Evolutionary conservation across 169 alveolate species (phyloP).

Genomic region (Miamiensis avidus): DNA sequence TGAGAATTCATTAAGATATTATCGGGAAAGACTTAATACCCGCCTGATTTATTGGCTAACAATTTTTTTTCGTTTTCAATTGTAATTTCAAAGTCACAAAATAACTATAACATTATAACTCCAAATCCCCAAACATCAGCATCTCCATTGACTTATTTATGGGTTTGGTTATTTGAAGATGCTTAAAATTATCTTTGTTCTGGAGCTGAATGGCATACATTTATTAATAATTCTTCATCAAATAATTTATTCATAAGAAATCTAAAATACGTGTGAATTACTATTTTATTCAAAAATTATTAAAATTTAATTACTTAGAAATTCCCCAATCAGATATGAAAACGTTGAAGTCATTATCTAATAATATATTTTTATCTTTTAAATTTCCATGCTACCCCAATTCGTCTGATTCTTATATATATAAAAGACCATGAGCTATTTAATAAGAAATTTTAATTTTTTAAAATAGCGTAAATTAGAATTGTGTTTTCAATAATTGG

Average conservation of each 20-base stretch:
- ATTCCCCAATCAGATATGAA: not conserved
- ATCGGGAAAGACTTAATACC: too few relatives aligned
- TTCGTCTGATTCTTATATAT: too few relatives aligned
- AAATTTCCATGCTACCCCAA: not conserved
- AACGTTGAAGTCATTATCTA: not conserved
- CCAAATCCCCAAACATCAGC: not conserved
- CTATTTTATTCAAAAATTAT: too few relatives aligned
- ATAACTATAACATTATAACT: not conserved
- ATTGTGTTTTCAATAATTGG: not conserved
- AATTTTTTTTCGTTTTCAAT: too few relatives aligned
- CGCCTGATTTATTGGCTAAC: too few relatives aligned
- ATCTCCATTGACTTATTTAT: too few relatives aligned
- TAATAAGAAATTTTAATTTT: not conserved
- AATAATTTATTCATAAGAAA: not conserved
- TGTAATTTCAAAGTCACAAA: not conserved
- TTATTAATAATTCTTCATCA: not conserved
- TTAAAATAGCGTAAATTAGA: too few relatives aligned
- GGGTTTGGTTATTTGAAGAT: too few relatives aligned
- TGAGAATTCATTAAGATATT: too few relatives aligned
- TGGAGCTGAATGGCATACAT: too few relatives aligned
- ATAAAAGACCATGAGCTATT: not conserved
- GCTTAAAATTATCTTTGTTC: too few relatives aligned
- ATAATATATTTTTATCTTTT: not conserved
- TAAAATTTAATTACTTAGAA: not conserved
- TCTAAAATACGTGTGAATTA: too few relatives aligned